These are phyloP conservation scores for Pyrenophora teres DNA, from an alignment of 2,329 filamentous ascomycete species.

Conservation along the genomic window DNA sequence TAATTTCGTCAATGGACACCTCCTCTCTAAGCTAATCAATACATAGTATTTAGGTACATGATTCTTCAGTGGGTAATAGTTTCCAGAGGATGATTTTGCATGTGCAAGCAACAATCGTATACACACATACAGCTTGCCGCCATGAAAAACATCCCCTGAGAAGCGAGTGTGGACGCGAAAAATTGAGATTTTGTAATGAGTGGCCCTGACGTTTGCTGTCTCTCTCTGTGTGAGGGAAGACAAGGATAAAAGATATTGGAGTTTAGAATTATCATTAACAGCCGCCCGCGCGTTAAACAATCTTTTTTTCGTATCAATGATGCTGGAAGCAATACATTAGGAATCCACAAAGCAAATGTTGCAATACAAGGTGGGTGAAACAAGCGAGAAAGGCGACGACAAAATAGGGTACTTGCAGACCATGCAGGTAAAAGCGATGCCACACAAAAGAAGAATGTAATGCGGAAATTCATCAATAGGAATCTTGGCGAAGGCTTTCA, in stretches of 20 bases:
- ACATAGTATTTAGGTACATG: conserved; percentile 9
- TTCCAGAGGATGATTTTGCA: not conserved
- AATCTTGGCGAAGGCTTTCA: no score
- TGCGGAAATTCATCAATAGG: no score
- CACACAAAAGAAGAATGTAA: no score
- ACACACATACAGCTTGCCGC: conserved; percentile 1
- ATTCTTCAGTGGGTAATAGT: not conserved
- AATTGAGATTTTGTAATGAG: conserved; percentile 14
- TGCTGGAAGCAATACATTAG: not conserved
- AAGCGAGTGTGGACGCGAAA: conserved; percentile 1
- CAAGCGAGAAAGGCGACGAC: not conserved
- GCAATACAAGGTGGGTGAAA: not conserved
- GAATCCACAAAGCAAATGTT: not conserved
- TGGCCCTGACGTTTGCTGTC: conserved; percentile 26
- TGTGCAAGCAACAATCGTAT: conserved; percentile 1
- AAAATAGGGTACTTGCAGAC: not conserved
- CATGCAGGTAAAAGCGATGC: not conserved
- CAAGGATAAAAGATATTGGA: not conserved
- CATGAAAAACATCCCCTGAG: not conserved
- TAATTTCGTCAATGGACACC: no score
- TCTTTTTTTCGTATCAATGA: not conserved
- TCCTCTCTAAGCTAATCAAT: not conserved
- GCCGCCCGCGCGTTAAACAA: not conserved
- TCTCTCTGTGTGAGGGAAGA: not conserved
- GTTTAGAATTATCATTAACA: not conserved